phyloP scores from a whole-genome alignment of 1,284 basidiomycete genomes.

The Thecaphora thlaspeos region DNA sequence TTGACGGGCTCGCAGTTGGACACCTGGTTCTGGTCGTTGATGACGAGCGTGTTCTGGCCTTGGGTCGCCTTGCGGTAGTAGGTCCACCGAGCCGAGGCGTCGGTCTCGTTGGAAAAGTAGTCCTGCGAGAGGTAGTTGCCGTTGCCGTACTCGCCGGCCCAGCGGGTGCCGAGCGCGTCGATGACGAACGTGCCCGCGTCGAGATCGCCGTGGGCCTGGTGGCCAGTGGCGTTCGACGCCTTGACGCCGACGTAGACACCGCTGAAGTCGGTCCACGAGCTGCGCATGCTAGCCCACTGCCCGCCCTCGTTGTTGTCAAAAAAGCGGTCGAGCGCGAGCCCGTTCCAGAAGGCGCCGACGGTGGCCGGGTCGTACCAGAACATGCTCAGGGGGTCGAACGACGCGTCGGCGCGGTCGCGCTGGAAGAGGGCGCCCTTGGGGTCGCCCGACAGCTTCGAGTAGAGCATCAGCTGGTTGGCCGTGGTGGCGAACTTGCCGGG shows the following conservation, averaged over 20 bases:
- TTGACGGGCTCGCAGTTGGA: conserved; percentile 69
- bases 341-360: conserved; percentile 87
- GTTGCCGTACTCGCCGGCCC: conserved; percentile 91
- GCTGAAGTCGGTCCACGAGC: conserved; percentile 81
- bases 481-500: conserved; percentile 83
- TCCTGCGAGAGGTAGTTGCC: conserved; percentile 70
- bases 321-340: conserved; percentile 80
- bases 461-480: conserved; percentile 52
- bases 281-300: conserved; percentile 88
- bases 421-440: conserved; percentile 84
- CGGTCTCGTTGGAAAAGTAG: conserved; percentile 52
- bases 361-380: conserved; percentile 91
- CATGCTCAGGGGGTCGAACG: conserved; percentile 86
- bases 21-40: conserved; percentile 77
- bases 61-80: conserved; percentile 90
- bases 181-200: conserved; percentile 92
- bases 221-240: conserved; percentile 70
- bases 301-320: conserved; percentile 62
- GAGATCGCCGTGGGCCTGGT: conserved; percentile 87
- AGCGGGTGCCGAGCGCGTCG: conserved; percentile 89
- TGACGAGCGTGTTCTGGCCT: conserved; percentile 90
- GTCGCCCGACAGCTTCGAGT: conserved; percentile 41
- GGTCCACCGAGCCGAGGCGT: conserved; percentile 40
- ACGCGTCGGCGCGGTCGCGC: conserved; percentile 79
- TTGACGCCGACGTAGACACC: conserved; percentile 85